phyloP scores from a whole-genome alignment of 495 filamentous ascomycete species.

The Penicilliopsis zonata region DNA sequence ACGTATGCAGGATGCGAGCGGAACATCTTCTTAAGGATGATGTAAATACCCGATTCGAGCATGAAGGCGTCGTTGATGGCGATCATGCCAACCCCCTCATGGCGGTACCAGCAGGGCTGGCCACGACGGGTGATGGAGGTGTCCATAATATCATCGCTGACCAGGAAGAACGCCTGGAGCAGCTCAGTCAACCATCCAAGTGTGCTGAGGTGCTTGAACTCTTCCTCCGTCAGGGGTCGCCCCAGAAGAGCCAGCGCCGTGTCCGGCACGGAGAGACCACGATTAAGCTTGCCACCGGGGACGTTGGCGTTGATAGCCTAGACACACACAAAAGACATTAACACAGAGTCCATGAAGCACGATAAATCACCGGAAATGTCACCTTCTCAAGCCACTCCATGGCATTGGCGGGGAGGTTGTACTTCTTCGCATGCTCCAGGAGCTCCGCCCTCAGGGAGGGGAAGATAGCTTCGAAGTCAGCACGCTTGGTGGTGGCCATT shows the following conservation, averaged over 20 bases:
- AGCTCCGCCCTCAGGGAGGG: constrained; percentile 68
- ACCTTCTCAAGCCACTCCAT: constrained; percentile 85
- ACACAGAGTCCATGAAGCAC: background rate
- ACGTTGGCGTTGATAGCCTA: constrained; percentile 76
- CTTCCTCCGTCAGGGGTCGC: constrained; percentile 57
- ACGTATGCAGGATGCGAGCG: constrained; percentile 72
- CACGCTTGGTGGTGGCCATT: constrained; percentile 54
- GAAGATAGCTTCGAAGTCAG: constrained; percentile 84
- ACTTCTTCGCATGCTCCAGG: constrained; percentile 57
- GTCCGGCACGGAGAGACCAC: constrained; percentile 95
- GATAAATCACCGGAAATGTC: no score
- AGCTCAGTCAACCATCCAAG: constrained; percentile 97
- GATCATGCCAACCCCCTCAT: constrained; percentile 76
- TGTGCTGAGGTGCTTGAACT: constrained; percentile 73
- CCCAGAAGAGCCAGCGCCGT: constrained; percentile 68
- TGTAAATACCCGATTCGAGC: constrained; percentile 83
- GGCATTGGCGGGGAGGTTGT: constrained; percentile 70
- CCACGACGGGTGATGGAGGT: constrained; percentile 83
- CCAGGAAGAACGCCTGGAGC: constrained; percentile 96
- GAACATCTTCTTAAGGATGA: constrained; percentile 88
- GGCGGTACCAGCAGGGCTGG: constrained; percentile 88
- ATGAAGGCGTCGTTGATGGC: constrained; percentile 99
- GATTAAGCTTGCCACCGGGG: constrained; percentile 93
- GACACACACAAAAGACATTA: constrained; percentile 7
- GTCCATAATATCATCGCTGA: constrained; percentile 99